Conservation (phyloP, 257 asterid species). For the Solanum etuberosum region DNA sequence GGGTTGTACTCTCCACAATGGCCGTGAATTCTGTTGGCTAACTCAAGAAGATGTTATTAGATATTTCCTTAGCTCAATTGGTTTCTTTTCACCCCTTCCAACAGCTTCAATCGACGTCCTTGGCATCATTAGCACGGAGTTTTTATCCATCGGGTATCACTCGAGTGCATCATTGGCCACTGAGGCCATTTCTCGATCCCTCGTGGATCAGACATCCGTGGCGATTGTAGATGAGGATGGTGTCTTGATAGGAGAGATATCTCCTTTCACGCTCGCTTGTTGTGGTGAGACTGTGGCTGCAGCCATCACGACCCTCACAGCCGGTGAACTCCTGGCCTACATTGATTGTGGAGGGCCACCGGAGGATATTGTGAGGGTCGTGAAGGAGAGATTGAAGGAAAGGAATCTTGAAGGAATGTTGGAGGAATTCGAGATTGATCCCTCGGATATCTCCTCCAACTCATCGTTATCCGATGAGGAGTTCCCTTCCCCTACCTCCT, state of each 20-base stretch:
- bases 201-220: slow-evolving; percentile 56
- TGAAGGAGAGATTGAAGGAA: slow-evolving; percentile 46
- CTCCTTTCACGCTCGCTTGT: slow-evolving; percentile 53
- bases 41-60: slow-evolving; percentile 72
- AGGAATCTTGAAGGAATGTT: slow-evolving; percentile 42
- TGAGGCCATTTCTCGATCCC: slow-evolving; percentile 31
- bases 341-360: slow-evolving; percentile 74
- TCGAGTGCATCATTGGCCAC: slow-evolving; percentile 36
- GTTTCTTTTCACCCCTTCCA: slow-evolving; percentile 54
- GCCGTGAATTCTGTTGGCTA: slow-evolving; percentile 74
- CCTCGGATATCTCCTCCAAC: background rate
- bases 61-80: slow-evolving; percentile 60
- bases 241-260: slow-evolving; percentile 50
- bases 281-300: slow-evolving; percentile 56
- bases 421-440: slow-evolving; percentile 27
- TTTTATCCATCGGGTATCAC: slow-evolving; percentile 26
- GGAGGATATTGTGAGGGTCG: slow-evolving; percentile 47
- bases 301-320: slow-evolving; percentile 58
- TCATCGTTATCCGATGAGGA: slow-evolving; percentile 48
- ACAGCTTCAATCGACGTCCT: slow-evolving; percentile 54
- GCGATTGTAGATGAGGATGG: slow-evolving; percentile 62
- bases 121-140: slow-evolving; percentile 33
- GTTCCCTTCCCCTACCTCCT: slow-evolving; percentile 20
- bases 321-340: slow-evolving; percentile 75
- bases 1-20: slow-evolving; percentile 38